Conservation (phyloP, 768 basidiomycete species). For the Pisolithus microcarpus region DNA sequence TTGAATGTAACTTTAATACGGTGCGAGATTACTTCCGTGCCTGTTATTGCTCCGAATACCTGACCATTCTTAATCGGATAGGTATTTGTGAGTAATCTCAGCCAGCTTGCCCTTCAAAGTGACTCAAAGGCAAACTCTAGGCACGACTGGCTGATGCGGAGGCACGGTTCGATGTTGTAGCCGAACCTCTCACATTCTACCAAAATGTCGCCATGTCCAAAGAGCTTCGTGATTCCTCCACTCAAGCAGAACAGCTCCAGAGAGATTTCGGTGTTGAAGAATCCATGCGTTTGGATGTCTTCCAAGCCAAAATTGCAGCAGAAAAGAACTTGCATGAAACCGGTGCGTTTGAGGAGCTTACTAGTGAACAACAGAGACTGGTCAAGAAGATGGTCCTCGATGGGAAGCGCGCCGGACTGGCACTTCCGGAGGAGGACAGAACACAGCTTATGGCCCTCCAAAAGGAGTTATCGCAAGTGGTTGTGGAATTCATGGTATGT, state of each 20-base stretch:
- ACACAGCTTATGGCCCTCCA: constrained; percentile 51
- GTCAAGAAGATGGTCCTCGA: constrained; percentile 77
- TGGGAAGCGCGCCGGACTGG: constrained; percentile 73
- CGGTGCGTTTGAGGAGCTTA: constrained; percentile 55
- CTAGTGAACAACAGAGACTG: constrained; percentile 64
- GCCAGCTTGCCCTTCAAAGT: constrained; percentile 2
- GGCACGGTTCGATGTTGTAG: constrained; percentile 40
- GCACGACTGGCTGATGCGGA: constrained; percentile 54
- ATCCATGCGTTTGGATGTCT: constrained; percentile 79
- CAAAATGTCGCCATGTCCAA: constrained; percentile 74
- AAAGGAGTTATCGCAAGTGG: constrained; percentile 71
- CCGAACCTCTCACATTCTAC: constrained; percentile 68
- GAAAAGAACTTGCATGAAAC: constrained; percentile 60
- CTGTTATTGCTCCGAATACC: background rate
- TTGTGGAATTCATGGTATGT: constrained; percentile 72
- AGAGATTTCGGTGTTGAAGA: constrained; percentile 70
- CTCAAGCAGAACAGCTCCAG: constrained; percentile 60
- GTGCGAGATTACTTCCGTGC: constrained; percentile 33
- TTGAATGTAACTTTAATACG: constrained; percentile 58
- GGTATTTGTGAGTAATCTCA: constrained; percentile 62
- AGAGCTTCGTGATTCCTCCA: constrained; percentile 76
- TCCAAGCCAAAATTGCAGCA: constrained; percentile 61
- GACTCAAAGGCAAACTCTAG: constrained; percentile 30
- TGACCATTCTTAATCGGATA: constrained; percentile 19
- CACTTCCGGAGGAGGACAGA: constrained; percentile 57